Evolutionary conservation across 768 basidiomycete genomes (phyloP), one percentile per base, ranked within the genome.

Genomic region (Russula emetica): DNA sequence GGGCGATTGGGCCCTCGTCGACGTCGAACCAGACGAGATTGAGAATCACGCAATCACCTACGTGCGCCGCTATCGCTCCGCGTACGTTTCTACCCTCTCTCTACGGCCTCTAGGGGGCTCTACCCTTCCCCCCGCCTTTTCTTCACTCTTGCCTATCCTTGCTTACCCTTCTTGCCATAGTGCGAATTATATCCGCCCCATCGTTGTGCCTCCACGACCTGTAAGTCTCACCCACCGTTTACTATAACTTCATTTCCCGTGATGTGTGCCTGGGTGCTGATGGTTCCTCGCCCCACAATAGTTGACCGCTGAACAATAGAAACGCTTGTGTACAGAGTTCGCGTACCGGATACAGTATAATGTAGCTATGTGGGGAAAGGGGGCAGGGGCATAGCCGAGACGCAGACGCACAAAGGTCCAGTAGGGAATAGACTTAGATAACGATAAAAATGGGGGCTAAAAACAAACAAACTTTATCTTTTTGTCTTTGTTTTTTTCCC

Each of bases 41-140:
- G 95, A 98, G 78, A 80, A 83, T 59, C 85, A 91, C 66, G 96
- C 95, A 24, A 89, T 98, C 76, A 85, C 85, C 65, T 94, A 93
- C 75, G 80, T 99, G 69, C 82, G 96, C 75, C 82, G 90, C 71
- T 97, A 90, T 78, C 85, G 96, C 70, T 84, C 87, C 70, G 85
- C 90, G 90, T 95, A 79, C 74, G 92, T 89, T 44, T 13, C 36
- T 34, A 30, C 4, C 45, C 22, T 11, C 22, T n/a, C n/a, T 47
- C 45, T 47, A 47, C 22, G n/a, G 45, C 45, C 45, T 47, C 22
- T 47, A 20, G 8, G 44, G 38, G 38, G 38, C 38, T 40, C 38
- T 40, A 40, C 0, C n/a, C n/a, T 6, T n/a, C 11, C 6, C 10
- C 20, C 30, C 42, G 2, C 8, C 2, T 20, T 22, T n/a, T 16